Evolutionary conservation across 768 basidiomycete species (phyloP).

Genomic region (Leccinellum albellum): DNA sequence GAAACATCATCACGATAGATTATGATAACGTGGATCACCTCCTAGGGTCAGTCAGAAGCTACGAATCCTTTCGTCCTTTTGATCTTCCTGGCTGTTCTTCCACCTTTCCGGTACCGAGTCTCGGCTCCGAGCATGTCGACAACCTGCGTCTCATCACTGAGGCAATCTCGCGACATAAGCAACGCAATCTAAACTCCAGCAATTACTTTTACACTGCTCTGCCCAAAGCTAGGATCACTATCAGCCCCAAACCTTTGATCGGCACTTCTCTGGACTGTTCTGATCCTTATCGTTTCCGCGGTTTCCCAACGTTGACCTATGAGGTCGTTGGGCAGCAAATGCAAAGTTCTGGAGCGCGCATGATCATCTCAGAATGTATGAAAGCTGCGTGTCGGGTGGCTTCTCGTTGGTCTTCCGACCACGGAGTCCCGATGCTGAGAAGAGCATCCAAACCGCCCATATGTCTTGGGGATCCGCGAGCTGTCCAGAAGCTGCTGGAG

Average conservation of each 20-base stretch:
- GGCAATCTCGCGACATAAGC: conserved; percentile 24
- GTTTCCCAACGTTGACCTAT: conserved; percentile 52
- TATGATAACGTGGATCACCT: conserved; percentile 67
- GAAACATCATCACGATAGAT: conserved; percentile 57
- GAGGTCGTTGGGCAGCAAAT: conserved; percentile 30
- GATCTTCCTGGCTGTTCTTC: conserved; percentile 2
- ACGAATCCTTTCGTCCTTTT: conserved; percentile 22
- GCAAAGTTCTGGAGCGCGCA: conserved; percentile 41
- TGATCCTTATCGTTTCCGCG: conserved; percentile 37
- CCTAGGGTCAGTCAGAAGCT: conserved; percentile 30
- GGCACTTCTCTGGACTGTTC: conserved; percentile 29
- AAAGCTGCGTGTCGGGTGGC: conserved; percentile 73
- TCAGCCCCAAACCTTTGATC: conserved; percentile 28
- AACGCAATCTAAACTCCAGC: conserved; percentile 18
- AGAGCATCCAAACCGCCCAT: conserved; percentile 40
- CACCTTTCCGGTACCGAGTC: background rate
- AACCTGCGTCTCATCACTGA: conserved; percentile 32
- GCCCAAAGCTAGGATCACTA: conserved; percentile 25
- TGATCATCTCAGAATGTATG: conserved; percentile 76
- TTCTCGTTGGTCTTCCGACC: conserved; percentile 65
- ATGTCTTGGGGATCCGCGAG: conserved; percentile 28
- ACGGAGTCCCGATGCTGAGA: conserved; percentile 59
- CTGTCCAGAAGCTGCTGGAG: conserved; percentile 44
- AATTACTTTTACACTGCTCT: conserved; percentile 26
- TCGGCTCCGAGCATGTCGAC: conserved; percentile 20